Percentiles rank a stretch among this genome's conserved stretches.
These are phyloP conservation scores for Hibiscus syriacus DNA, from an alignment of 345 rosid species.

Conservation along the genomic window DNA sequence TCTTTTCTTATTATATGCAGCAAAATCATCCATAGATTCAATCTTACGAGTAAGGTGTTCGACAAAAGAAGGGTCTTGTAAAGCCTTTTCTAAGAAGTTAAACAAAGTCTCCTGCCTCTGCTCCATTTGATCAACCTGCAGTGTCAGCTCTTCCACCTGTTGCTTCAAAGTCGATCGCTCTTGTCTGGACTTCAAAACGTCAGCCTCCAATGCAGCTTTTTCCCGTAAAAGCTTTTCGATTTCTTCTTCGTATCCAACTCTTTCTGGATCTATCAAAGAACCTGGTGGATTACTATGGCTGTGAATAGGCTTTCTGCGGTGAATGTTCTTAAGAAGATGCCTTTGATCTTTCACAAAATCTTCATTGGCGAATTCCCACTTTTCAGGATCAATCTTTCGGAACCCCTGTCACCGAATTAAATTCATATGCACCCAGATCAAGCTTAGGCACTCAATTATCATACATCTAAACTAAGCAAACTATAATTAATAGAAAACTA, in stretches of 20 bases:
- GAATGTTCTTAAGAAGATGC: conserved; percentile 90
- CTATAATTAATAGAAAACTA: not conserved
- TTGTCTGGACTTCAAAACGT: conserved; percentile 37
- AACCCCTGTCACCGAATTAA: conserved; percentile 20
- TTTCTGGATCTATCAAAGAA: conserved; percentile 48
- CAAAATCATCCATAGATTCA: conserved; percentile 65
- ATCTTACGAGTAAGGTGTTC: conserved; percentile 51
- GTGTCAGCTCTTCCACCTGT: conserved; percentile 53
- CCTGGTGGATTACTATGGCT: conserved; percentile 81
- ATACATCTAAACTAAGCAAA: not conserved
- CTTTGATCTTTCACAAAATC: conserved; percentile 76
- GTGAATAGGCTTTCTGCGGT: conserved; percentile 82
- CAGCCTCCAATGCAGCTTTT: conserved; percentile 59
- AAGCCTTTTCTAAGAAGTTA: conserved; percentile 47
- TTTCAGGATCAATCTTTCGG: conserved; percentile 85
- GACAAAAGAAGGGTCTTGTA: conserved; percentile 47
- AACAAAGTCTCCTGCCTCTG: conserved; percentile 59
- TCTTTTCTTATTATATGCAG: conserved; percentile 71
- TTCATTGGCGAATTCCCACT: conserved; percentile 91
- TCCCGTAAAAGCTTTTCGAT: conserved; percentile 65
- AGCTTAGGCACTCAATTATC: not conserved
- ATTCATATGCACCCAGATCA: not conserved
- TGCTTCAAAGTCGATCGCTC: conserved; percentile 52
- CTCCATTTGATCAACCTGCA: conserved; percentile 47
- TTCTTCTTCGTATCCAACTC: conserved; percentile 61